Conservation (phyloP, 441 rosid species). For the Capsella rubella region DNA sequence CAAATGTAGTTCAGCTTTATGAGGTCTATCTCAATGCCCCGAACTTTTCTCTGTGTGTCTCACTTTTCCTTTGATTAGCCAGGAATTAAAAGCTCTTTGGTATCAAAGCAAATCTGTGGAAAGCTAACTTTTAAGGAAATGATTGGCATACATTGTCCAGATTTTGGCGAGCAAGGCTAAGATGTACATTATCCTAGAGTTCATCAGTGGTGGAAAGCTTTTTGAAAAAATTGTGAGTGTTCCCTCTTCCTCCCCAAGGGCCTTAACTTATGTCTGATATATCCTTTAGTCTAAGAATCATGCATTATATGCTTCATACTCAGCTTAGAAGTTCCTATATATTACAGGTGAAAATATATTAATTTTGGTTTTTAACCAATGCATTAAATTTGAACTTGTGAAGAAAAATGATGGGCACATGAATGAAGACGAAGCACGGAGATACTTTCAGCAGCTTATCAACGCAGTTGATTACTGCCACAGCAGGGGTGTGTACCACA, state of each 20-base stretch:
- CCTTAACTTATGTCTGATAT: constrained; percentile 12
- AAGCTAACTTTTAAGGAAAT: not conserved
- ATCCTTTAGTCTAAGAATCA: not conserved
- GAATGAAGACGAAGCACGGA: constrained; percentile 91
- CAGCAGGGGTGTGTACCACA: constrained; percentile 78
- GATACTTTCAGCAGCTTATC: constrained; percentile 93
- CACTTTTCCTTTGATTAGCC: constrained; percentile 2
- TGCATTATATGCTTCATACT: constrained; percentile 41
- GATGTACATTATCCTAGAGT: constrained; percentile 83
- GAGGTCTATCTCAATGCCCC: constrained; percentile 68
- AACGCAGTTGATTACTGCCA: constrained; percentile 94
- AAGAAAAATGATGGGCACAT: constrained; percentile 82
- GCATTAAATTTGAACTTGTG: constrained; percentile 44
- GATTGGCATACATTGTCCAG: constrained; percentile 48
- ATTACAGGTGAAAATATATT: constrained; percentile 17
- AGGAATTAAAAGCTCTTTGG: not conserved
- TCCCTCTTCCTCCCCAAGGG: not conserved
- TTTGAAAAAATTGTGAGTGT: constrained; percentile 88
- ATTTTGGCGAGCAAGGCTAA: constrained; percentile 93
- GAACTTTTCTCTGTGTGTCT: not conserved
- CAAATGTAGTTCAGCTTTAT: constrained; percentile 83
- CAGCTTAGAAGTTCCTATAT: not conserved
- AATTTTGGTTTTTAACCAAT: constrained; percentile 18
- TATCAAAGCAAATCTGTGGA: not conserved
- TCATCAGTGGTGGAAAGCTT: constrained; percentile 83